Percentiles rank a stretch among this genome's conserved stretches.
These are phyloP conservation scores for Cylindrotheca closterium DNA, from an alignment of 108 stramenopile species.

Conservation along the genomic window DNA sequence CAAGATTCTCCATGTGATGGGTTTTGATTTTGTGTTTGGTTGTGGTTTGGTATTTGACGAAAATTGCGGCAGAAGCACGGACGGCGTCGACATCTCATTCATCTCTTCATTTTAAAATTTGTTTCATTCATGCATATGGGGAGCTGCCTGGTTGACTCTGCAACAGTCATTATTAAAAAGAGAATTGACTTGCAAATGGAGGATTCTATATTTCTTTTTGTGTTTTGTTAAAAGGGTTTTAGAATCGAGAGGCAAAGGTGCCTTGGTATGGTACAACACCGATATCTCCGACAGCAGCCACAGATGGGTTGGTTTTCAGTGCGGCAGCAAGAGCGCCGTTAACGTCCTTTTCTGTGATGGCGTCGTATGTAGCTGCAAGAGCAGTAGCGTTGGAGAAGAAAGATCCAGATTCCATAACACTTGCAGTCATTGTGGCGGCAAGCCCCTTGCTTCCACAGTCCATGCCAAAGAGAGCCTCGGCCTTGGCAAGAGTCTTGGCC, in stretches of 20 bases:
- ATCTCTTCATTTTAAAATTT: too few relatives aligned
- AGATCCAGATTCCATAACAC: slow-evolving; percentile 66
- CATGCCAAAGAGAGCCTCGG: slow-evolving; percentile 69
- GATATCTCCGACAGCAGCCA: slow-evolving; percentile 87
- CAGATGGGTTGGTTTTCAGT: slow-evolving; percentile 65
- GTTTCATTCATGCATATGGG: too few relatives aligned
- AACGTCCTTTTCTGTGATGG: slow-evolving; percentile 59
- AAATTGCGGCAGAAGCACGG: too few relatives aligned
- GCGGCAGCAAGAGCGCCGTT: slow-evolving; percentile 53
- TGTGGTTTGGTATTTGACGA: too few relatives aligned
- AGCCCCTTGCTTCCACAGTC: slow-evolving; percentile 71
- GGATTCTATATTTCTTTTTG: too few relatives aligned
- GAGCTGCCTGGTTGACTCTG: too few relatives aligned
- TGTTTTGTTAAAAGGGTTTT: too few relatives aligned
- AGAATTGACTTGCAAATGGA: too few relatives aligned
- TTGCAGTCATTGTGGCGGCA: slow-evolving; percentile 77
- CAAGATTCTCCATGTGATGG: slow-evolving; percentile 54
- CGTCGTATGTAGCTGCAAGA: slow-evolving; percentile 65
- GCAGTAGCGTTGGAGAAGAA: slow-evolving; percentile 48
- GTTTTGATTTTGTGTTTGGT: too few relatives aligned
- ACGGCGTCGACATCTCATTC: too few relatives aligned
- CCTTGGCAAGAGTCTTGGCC: slow-evolving; percentile 80
- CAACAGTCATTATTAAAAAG: too few relatives aligned
- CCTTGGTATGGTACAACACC: slow-evolving; percentile 73
- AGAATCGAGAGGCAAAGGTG: slow-evolving; percentile 48